Evolutionary conservation across 441 rosid genomes (phyloP), one percentile per base, ranked within the genome.

Genomic region (Capsella rubella): DNA sequence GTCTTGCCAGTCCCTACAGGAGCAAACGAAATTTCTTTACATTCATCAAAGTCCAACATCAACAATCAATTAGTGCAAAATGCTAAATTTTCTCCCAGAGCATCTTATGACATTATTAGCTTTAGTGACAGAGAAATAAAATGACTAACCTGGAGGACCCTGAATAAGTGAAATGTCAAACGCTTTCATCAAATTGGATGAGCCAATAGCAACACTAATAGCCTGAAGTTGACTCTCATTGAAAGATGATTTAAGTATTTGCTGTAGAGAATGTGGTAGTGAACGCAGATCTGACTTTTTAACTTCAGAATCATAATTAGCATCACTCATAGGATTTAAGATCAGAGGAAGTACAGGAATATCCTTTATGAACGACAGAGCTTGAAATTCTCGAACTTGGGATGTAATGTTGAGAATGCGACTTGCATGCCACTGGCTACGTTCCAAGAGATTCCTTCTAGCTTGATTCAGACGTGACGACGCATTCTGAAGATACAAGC

Each of bases 391-490:
- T 71, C 99, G 87, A 78, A 93, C 85, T 82, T 96, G 98, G 67
- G 99, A 87, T 39, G 96, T 90, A 63, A 91, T 87, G 81, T 92
- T 90, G 91, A 96, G 83, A 64, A 96, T 85, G 35, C 90, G 89
- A 83, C 92, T 84, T 65, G 96, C 96, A 85, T 90, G 96, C 99
- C 99, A 96, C 86, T 93, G 95, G 79, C 98, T 96, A 57, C 98
- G 98, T 66, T 96, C 99, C 80, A 90, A 76, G 78, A 96, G 92
- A 71, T 89, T 88, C 86, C 84, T 87, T 87, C 99, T 87, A 60
- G 94, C 99, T 89, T 86, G 96, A 83, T 96, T 90, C 69, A 93
- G 76, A 42, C 93, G 96, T 46, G 83, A 65, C 71, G 90, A 87
- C 72, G 90, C 92, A 79, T 86, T 89, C 73, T 86, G 95, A 81